Base-by-base conservation (phyloP, 75 land plant genomes). In the Pseudotsuga menziesii region DNA sequence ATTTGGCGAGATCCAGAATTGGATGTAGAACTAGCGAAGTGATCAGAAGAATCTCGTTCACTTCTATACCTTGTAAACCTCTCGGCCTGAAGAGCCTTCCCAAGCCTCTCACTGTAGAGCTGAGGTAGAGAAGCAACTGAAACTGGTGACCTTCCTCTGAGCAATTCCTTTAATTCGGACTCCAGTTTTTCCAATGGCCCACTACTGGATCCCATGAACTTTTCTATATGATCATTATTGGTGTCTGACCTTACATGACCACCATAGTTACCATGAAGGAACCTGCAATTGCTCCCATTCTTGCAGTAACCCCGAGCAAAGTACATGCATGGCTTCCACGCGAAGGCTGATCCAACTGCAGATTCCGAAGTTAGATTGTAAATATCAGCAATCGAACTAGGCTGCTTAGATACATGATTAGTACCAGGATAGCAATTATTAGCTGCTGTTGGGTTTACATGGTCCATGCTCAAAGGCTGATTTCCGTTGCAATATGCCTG, bases 281-380 rank as follows among this genome's bases (percentile, higher is more conserved):
- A 94, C 72, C 89, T 77, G 81, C 99, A 97, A 57, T 79, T 88
- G 58, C 78, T 83, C 5, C 98, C 99, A 64, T 97, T 94, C 78
- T 95, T 94, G 79, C 99, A 97, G 78, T 73, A 97, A 0, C 98
- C 99, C 44, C 96, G 82, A n/a, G 95, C 91, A 61, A 69, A 97
- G 79, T 92, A 97, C 55, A 95, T 58, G 76, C 99, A 97, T 0
- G 92, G 98, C 82, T 88, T 92, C 95, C 95, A 97, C 3, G 82
- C 82, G 0, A 72, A 62, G 39, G 75, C 57, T 14, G 87, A 62
- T 20, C 76, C 84, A 55, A 41, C 13, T 63, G 41, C 83, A 15
- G 78, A 44, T 14, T 75, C 82, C 11, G 78, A 85, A 4, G 84
- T 20, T n/a, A 69, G 75, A 44, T 83, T 44, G 75, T 80, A 78